Evolutionary conservation across 2,329 filamentous ascomycete genomes (phyloP).

Genomic region (Xylariales sp.): DNA sequence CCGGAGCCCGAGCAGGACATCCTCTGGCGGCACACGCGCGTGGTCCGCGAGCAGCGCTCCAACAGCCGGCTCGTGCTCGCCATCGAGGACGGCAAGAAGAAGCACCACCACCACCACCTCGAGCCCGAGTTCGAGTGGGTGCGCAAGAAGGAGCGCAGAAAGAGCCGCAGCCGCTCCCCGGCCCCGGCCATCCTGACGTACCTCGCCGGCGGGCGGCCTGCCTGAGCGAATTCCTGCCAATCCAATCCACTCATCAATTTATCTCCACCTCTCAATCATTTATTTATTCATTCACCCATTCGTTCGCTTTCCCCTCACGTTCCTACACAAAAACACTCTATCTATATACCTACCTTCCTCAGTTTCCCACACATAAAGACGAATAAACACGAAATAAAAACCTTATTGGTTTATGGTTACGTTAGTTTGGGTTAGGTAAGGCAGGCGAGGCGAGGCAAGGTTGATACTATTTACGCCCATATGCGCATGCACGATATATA

Average conservation of each 20-base stretch:
- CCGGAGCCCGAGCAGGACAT: slow-evolving; percentile 76
- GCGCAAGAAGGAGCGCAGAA: slow-evolving; percentile 67
- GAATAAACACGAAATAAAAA: background rate
- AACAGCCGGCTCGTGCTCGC: slow-evolving; percentile 55
- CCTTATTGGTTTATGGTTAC: slow-evolving; percentile 4
- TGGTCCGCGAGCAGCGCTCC: slow-evolving; percentile 67
- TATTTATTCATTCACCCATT: background rate
- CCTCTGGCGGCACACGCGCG: slow-evolving; percentile 77
- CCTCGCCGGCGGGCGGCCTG: slow-evolving; percentile 62
- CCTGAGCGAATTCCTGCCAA: slow-evolving; percentile 15
- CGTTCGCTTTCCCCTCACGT: no score
- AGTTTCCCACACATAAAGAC: no score
- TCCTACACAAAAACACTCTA: background rate
- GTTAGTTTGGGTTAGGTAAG: slow-evolving; percentile 2
- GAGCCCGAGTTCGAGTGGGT: slow-evolving; percentile 66
- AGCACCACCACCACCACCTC: slow-evolving; percentile 55
- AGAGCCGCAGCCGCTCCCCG: slow-evolving; percentile 70
- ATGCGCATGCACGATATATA: background rate
- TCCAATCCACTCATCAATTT: background rate
- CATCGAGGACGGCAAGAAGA: slow-evolving; percentile 58
- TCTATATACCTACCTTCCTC: slow-evolving; percentile 7
- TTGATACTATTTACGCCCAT: no score
- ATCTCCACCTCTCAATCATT: background rate
- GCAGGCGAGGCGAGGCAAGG: no score
- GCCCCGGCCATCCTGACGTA: slow-evolving; percentile 68